Evolutionary conservation across 1,284 basidiomycete genomes (phyloP), one percentile per base, ranked within the genome.

Genomic region (Fomes fomentarius): DNA sequence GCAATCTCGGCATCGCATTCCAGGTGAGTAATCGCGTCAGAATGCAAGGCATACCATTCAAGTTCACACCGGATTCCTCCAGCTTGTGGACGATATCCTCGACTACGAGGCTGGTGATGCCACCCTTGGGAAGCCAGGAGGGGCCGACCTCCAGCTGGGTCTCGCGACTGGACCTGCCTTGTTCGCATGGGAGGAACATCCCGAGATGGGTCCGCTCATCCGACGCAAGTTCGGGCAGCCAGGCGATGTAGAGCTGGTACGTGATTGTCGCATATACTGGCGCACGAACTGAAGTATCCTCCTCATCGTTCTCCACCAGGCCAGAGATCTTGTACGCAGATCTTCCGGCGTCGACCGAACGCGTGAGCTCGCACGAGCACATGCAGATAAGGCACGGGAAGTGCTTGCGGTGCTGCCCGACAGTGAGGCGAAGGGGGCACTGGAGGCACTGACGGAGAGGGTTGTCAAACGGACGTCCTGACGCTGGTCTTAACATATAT

Each of bases 11-110:
- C 7, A 93, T 97, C 53, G 94, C 94, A 5, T 95, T 96, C 75
- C 95, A 97, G 84, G 94, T 94, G 62, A 62, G 84, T 75, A 10
- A 8, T 5, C n/a, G 30, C 17, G 14, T 6, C 26, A 8, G 11
- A 14, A 14, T 19, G 28, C 19, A 28, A n/a, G n/a, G n/a, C 22
- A n/a, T 5, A 0, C 14, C 6, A 6, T 26, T 39, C 31, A 17
- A 34, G 35, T 25, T 11, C 38, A 49, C 7, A 47, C 34, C 25
- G 17, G 41, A 21, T 39, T 21, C 21, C 28, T 0, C 15, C 69
- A 97, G 94, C 86, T 99, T 22, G 86, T 96, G 44, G 94, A 98
- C 70, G 96, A 99, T 69, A 82, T 94, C 52, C 77, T 95, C 19
- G 94, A 98, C 73, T 95, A 91, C 71, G 86, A 92, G 35, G 82